Evolutionary conservation across 805 yeast species (phyloP), one percentile per base, ranked within the genome.

Genomic region (Sugiyamaella floridensis): DNA sequence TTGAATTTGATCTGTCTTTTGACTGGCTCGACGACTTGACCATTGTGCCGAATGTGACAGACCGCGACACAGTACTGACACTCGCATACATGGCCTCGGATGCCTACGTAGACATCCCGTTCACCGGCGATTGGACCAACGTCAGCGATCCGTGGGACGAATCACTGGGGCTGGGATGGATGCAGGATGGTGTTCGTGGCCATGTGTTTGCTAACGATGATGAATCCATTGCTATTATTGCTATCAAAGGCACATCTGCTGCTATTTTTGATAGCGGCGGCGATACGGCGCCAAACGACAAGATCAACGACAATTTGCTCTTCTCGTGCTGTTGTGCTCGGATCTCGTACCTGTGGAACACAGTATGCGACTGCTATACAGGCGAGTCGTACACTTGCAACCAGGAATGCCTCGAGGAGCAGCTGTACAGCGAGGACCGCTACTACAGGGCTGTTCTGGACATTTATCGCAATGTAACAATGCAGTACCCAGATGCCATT

Each of bases 291-390:
- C 80, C 76, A 0, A 82, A 80, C 54, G 99, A 93, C 66, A 89
- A 87, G 67, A 68, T 76, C 28, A 93, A 92, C 66, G 98, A 93
- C 66, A 93, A 93, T 63, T 64, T 92, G 53, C 70, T 93, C 37
- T 93, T 93, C 66, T 86, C 95, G 10, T 93, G 99, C 67, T 93
- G 99, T 67, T 93, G 99, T 71, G 98, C 96, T 0, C 76, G 97
- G 40, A 85, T 92, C 1, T 80, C 93, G 40, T 89, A 89, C 58
- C 69, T 88, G 68, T 93, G 98, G 99, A 81, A 85, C 7, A 86
- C 97, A 0, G 98, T 89, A 0, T 93, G 99, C 70, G 97, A 89
- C 67, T 93, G 99, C 66, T 92, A 85, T 64, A 79, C 82, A 56
- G 72, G 71, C 16, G 80, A 79, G 49, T 79, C 95, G 0, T 88